Evolutionary conservation across 2,329 filamentous ascomycete species (phyloP), one percentile per base, ranked within the genome.

Genomic region (Penicillium sp.): DNA sequence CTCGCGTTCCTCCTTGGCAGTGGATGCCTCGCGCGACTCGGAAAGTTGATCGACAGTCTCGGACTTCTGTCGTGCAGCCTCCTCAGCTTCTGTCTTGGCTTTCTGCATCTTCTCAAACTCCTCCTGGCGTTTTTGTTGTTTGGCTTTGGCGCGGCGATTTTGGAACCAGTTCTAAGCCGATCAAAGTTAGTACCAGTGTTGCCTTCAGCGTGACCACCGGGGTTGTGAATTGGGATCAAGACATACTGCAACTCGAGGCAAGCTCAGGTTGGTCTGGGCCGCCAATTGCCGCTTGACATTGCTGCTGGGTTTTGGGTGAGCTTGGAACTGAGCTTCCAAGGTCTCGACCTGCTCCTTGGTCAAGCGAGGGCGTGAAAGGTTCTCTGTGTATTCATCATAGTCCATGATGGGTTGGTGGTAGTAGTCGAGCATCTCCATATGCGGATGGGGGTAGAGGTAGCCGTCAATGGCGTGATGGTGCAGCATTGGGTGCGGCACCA

Each of bases 321-420:
- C 76, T 65, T 80, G 78, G 60, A 82, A 83, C 56, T 82, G 78
- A 42, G 75, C 72, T 66, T 83, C 81, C 28, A 83, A 67, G 4
- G 78, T 79, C 63, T 81, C 79, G 41, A 82, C 78, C 71, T 83
- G 81, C 59, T 83, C 81, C 62, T 81, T 82, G 60, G 81, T 82
- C 66, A 83, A 75, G 39, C 81, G 76, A 11, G 80, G 80, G 15
- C 80, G 75, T 15, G 79, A 81, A 42, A 81, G 70, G 62, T 79
- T 80, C 66, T 83, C 80, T 38, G 77, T 71, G 60, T 76, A 76
- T 67, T 81, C 80, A 43, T 82, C 79, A 58, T 78, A 79, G 57
- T 81, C 77, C 70, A 76, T 71, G 57, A 75, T 73, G 41, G 76
- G 71, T 55, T 76, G 73, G 58, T 73, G 72, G 52, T 77, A 78